Percentiles rank a stretch among this genome's conserved stretches.
Conservation (phyloP, 2,329 filamentous ascomycete species). For the Fusarium sp. region DNA sequence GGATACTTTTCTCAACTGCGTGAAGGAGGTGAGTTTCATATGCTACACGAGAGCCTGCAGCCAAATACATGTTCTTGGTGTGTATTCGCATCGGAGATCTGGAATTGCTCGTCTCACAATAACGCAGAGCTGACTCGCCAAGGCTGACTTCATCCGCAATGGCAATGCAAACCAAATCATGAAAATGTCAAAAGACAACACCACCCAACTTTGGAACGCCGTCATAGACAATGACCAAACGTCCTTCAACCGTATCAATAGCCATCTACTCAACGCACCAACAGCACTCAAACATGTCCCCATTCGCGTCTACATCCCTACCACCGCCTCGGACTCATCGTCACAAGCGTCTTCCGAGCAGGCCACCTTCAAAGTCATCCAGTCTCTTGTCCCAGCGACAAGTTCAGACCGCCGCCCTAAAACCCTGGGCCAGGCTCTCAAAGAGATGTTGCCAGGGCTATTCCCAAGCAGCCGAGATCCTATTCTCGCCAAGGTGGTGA, state of each 20-base stretch:
- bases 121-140: slow-evolving; percentile 11
- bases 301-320: slow-evolving; percentile 85
- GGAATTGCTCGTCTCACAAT: neutral
- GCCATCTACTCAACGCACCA: slow-evolving; percentile 79
- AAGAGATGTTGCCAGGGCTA: slow-evolving; percentile 77
- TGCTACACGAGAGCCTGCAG: too few species aligned
- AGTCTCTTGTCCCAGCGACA: slow-evolving; percentile 73
- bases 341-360: slow-evolving; percentile 45
- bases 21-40: slow-evolving; percentile 64
- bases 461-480: slow-evolving; percentile 90
- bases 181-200: slow-evolving; percentile 86
- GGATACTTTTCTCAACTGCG: slow-evolving; percentile 72
- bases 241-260: slow-evolving; percentile 79
- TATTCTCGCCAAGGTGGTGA: slow-evolving; percentile 82
- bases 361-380: slow-evolving; percentile 76
- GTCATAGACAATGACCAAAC: slow-evolving; percentile 81
- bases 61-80: neutral
- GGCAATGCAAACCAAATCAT: slow-evolving; percentile 91
- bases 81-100: neutral
- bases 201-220: slow-evolving; percentile 82
- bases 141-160: slow-evolving; percentile 88
- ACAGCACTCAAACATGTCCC: slow-evolving; percentile 85
- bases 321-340: slow-evolving; percentile 52
- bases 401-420: slow-evolving; percentile 53
- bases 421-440: slow-evolving; percentile 79